Percentiles rank a stretch among this genome's conserved stretches.
phyloP scores from a whole-genome alignment of 176 grass and related monocot genomes.

The Hordeum vulgare region DNA sequence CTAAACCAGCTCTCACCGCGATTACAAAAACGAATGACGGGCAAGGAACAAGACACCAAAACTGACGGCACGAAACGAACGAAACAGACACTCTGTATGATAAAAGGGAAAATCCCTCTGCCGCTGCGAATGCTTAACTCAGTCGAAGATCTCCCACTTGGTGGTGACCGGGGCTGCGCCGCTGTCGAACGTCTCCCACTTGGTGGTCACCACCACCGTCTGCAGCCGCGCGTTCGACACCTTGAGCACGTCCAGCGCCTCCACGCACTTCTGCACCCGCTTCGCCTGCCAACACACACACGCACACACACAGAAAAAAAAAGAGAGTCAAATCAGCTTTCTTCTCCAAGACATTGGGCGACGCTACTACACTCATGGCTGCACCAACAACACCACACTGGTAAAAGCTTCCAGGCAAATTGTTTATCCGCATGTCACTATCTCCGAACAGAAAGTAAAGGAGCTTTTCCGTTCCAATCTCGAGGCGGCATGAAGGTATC shows the following conservation, averaged over 20 bases:
- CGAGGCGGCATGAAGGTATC: conserved; percentile 2
- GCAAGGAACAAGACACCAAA: neutral
- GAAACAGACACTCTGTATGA: conserved; percentile 1
- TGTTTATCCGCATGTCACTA: neutral
- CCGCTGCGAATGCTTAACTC: neutral
- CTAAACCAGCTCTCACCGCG: conserved; percentile 19
- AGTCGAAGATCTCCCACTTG: conserved; percentile 90
- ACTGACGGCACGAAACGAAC: conserved; percentile 2
- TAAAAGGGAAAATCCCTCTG: neutral
- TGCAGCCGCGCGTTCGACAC: conserved; percentile 57
- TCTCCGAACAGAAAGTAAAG: neutral
- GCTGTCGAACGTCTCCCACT: conserved; percentile 85
- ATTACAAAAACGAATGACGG: conserved; percentile 27
- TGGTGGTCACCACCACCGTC: conserved; percentile 51
- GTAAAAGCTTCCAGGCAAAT: neutral
- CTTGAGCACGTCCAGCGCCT: conserved; percentile 83
- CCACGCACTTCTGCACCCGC: conserved; percentile 95
- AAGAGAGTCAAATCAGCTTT: neutral
- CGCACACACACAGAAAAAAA: no score
- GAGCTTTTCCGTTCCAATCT: neutral
- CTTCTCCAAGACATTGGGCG: neutral
- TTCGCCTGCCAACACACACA: conserved; percentile 45
- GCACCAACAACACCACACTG: neutral
- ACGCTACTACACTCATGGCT: neutral
- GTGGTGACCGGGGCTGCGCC: conserved; percentile 31